A percentile compares a stretch with the other conserved stretches of the same genome.
Evolutionary conservation across 1,139 yeast species (phyloP).

Genomic region (Lodderomyces theae): DNA sequence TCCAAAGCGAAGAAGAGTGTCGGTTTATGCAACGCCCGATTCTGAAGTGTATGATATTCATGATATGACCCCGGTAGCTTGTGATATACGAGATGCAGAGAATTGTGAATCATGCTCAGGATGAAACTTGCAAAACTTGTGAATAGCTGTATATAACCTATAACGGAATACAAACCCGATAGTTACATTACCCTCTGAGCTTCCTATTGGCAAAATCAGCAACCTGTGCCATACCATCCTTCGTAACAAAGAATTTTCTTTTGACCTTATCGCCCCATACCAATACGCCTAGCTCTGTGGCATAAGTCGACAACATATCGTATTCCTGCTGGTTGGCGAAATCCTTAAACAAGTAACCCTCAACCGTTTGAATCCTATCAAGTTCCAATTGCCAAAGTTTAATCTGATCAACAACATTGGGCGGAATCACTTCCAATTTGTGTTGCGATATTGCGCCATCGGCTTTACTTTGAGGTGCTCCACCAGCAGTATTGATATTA

Average conservation of each 20-base stretch:
- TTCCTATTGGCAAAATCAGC: constrained; percentile 81
- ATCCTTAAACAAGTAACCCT: constrained; percentile 86
- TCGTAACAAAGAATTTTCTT: constrained; percentile 74
- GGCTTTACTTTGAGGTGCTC: constrained; percentile 31
- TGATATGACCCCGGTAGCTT: constrained; percentile 37
- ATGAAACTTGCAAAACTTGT: constrained; percentile 12
- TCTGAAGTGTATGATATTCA: constrained; percentile 24
- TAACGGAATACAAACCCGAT: not conserved
- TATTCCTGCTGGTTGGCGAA: constrained; percentile 77
- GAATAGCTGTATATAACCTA: constrained; percentile 9
- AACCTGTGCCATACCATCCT: constrained; percentile 85
- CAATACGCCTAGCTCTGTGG: constrained; percentile 86
- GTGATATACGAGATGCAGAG: constrained; percentile 33
- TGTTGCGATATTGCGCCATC: constrained; percentile 36
- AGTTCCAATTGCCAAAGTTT: constrained; percentile 93
- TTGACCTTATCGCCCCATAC: constrained; percentile 77
- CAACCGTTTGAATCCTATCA: constrained; percentile 85
- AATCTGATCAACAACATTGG: constrained; percentile 94
- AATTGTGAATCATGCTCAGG: constrained; percentile 51
- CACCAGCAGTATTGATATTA: constrained; percentile 51
- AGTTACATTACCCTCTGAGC: constrained; percentile 17
- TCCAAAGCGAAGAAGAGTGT: constrained; percentile 8
- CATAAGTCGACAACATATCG: constrained; percentile 69
- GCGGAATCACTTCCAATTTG: constrained; percentile 71
- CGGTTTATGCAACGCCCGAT: constrained; percentile 15